phyloP scores from a whole-genome alignment of 2,329 filamentous ascomycete genomes.

The Xylaria hypoxylon region DNA sequence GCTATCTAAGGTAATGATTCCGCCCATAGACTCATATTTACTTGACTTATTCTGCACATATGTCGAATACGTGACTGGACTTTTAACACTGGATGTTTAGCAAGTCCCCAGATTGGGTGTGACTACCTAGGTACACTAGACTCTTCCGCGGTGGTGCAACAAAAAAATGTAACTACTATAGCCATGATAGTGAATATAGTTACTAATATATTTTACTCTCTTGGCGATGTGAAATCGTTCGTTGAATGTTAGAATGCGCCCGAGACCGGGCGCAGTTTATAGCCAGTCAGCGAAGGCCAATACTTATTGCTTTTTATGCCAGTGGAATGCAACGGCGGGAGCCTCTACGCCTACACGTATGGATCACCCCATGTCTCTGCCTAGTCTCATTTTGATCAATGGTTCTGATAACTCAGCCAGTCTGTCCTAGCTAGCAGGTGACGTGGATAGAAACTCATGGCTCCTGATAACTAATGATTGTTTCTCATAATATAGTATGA shows the following conservation, averaged over 20 bases:
- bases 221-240: too few relatives aligned
- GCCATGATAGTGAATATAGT: too few relatives aligned
- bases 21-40: conserved; percentile 43
- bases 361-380: conserved; percentile 15
- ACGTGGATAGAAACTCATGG: conserved; percentile 4
- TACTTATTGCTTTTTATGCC: conserved; percentile 32
- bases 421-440: not conserved
- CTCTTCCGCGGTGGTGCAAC: not conserved
- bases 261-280: conserved; percentile 4
- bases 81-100: not conserved
- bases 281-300: conserved; percentile 11
- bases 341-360: conserved; percentile 1
- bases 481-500: not conserved
- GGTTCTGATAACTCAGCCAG: not conserved
- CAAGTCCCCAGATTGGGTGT: not conserved
- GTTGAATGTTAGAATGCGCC: too few relatives aligned
- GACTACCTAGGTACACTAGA: not conserved
- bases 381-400: conserved; percentile 12
- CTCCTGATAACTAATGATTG: not conserved
- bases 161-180: not conserved
- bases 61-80: not conserved
- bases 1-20: conserved; percentile 47
- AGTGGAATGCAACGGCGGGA: conserved; percentile 4
- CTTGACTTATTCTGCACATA: conserved; percentile 14
- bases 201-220: too few relatives aligned